These are phyloP conservation scores for Pythium oligandrum DNA, from an alignment of 352 stramenopile species.

Conservation along the genomic window DNA sequence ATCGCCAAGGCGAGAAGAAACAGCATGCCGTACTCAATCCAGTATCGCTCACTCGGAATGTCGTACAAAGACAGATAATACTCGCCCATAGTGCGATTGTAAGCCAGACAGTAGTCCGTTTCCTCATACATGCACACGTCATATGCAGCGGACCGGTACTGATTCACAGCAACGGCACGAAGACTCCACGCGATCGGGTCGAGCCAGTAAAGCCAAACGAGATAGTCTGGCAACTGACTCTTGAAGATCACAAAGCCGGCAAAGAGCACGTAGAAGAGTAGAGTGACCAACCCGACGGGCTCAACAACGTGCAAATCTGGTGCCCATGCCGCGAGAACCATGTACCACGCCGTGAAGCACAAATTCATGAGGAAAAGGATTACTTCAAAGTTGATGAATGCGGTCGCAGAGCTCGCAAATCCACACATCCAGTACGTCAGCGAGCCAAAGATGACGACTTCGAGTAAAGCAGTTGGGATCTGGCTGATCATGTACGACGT, in stretches of 20 bases:
- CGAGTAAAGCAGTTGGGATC: slow-evolving; percentile 29
- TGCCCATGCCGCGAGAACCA: slow-evolving; percentile 15
- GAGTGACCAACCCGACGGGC: slow-evolving; percentile 18
- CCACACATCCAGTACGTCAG: slow-evolving; percentile 80
- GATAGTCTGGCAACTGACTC: slow-evolving; percentile 22
- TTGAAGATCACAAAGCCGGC: slow-evolving; percentile 31
- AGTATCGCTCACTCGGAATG: slow-evolving; percentile 21
- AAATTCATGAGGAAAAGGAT: slow-evolving; percentile 27
- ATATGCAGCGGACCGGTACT: slow-evolving; percentile 20
- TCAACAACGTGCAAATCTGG: slow-evolving; percentile 22
- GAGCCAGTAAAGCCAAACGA: slow-evolving; percentile 32
- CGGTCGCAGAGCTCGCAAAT: slow-evolving; percentile 6
- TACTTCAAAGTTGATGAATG: slow-evolving; percentile 28
- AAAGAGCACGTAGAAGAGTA: slow-evolving; percentile 33
- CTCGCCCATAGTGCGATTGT: slow-evolving; percentile 22
- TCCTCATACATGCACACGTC: slow-evolving; percentile 19
- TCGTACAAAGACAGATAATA: slow-evolving; percentile 23
- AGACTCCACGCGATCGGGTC: slow-evolving; percentile 33
- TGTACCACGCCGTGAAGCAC: slow-evolving; percentile 22
- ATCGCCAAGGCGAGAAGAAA: slow-evolving; percentile 17
- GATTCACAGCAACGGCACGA: slow-evolving; percentile 19
- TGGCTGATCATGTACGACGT: slow-evolving; percentile 20
- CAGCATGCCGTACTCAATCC: slow-evolving; percentile 20
- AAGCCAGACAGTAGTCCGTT: slow-evolving; percentile 17
- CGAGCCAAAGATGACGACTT: slow-evolving; percentile 66